Percentiles rank a stretch among this genome's conserved stretches.
These are phyloP conservation scores for Cucurbita pepo DNA, from an alignment of 306 rosid genomes.

Conservation along the genomic window DNA sequence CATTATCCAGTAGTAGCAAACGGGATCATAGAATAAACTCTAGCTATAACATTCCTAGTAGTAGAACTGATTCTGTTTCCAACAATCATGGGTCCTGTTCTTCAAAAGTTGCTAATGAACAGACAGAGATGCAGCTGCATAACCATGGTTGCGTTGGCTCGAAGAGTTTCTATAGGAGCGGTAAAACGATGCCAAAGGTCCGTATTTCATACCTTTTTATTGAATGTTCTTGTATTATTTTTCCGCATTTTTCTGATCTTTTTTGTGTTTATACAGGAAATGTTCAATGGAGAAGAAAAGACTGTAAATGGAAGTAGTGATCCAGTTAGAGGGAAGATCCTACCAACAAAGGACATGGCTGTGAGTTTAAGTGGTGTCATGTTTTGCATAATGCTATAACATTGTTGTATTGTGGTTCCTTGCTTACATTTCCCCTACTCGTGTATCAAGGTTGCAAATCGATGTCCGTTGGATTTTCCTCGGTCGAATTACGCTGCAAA, in stretches of 20 bases:
- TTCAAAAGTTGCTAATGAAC: constrained; percentile 32
- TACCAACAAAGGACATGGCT: constrained; percentile 33
- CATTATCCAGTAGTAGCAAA: constrained; percentile 27
- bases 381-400: neutral
- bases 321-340: constrained; percentile 34
- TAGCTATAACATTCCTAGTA: constrained; percentile 36
- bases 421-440: constrained; percentile 10
- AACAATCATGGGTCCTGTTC: constrained; percentile 38
- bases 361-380: constrained; percentile 34
- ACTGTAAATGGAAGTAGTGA: constrained; percentile 20
- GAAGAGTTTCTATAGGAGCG: constrained; percentile 33
- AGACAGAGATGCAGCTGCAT: constrained; percentile 12
- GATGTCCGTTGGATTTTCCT: constrained; percentile 30
- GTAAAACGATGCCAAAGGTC: constrained; percentile 29
- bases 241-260: neutral
- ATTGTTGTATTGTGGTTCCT: constrained; percentile 8
- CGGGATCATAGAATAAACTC: constrained; percentile 31
- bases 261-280: constrained; percentile 31
- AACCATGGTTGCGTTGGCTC: constrained; percentile 26
- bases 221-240: neutral
- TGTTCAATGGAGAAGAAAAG: constrained; percentile 30
- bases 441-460: constrained; percentile 37
- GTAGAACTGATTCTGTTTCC: constrained; percentile 36
- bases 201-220: constrained; percentile 4
- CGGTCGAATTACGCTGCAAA: constrained; percentile 24